A percentile compares a stretch with the other conserved stretches of the same genome.
Evolutionary conservation across 73 alveolate genomes (phyloP).

Genomic region (Tetrahymena malaccensis): DNA sequence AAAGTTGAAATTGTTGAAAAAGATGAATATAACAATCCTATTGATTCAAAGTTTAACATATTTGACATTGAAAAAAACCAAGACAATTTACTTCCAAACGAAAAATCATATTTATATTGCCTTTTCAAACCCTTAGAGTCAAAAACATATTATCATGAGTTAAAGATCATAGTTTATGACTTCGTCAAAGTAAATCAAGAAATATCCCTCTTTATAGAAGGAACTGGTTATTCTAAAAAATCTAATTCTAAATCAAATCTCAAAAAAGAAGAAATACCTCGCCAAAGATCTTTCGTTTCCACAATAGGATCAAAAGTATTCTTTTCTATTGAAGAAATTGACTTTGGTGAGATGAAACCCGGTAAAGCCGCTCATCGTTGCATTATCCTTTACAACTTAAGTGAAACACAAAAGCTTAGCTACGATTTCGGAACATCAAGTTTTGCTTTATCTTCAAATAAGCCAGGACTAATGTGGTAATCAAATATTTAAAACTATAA

Average conservation of each 20-base stretch:
- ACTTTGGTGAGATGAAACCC: slow-evolving; percentile 91
- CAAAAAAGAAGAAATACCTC: slow-evolving; percentile 63
- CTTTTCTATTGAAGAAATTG: slow-evolving; percentile 93
- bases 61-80: slow-evolving; percentile 90
- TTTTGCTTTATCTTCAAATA: slow-evolving; percentile 29
- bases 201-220: slow-evolving; percentile 44
- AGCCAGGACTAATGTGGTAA: slow-evolving; percentile 86
- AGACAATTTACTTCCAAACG: slow-evolving; percentile 89
- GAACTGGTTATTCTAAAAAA: slow-evolving; percentile 38
- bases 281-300: slow-evolving; percentile 60
- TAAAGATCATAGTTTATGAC: slow-evolving; percentile 84
- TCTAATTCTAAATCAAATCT: slow-evolving; percentile 40
- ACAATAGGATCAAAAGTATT: slow-evolving; percentile 82
- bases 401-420: slow-evolving; percentile 71
- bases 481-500: too few relatives aligned
- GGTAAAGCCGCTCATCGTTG: slow-evolving; percentile 75
- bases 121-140: slow-evolving; percentile 91
- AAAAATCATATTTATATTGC: slow-evolving; percentile 76
- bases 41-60: slow-evolving; percentile 77
- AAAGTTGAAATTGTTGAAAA: slow-evolving; percentile 70
- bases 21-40: slow-evolving; percentile 54
- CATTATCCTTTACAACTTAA: slow-evolving; percentile 85
- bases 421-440: slow-evolving; percentile 75
- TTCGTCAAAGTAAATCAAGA: slow-evolving; percentile 71
- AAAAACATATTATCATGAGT: slow-evolving; percentile 74